phyloP scores from a whole-genome alignment of 2,329 filamentous ascomycete species.

The Thermothelomyces thermophilus region DNA sequence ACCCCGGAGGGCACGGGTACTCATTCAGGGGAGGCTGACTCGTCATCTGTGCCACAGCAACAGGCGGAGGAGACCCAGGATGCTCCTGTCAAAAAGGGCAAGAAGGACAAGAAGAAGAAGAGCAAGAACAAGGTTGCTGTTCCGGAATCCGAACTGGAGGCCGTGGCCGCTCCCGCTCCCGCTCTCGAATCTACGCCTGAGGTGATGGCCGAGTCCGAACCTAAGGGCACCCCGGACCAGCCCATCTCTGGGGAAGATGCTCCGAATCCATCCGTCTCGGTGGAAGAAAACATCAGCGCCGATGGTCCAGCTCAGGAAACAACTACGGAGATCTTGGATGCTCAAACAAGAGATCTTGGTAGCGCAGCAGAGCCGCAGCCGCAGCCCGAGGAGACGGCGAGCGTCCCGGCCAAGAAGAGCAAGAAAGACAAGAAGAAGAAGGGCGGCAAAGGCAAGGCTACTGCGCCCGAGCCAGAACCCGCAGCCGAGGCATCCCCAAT shows the following conservation, averaged over 20 bases:
- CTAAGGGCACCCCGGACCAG: neutral
- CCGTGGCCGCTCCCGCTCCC: neutral
- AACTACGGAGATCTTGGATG: neutral
- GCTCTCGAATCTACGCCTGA: neutral
- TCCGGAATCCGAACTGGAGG: neutral
- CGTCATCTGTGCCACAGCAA: neutral
- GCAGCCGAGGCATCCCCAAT: neutral
- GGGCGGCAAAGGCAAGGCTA: slow-evolving; percentile 17
- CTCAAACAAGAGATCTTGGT: neutral
- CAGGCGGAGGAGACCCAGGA: slow-evolving; percentile 9
- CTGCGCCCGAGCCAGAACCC: slow-evolving; percentile 1
- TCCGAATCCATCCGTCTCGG: neutral
- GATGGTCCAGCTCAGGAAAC: neutral
- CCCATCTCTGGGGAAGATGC: neutral
- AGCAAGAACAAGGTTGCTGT: neutral
- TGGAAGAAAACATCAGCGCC: neutral
- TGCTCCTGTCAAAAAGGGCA: slow-evolving; percentile 19
- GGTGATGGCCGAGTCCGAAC: neutral
- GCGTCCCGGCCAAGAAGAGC: slow-evolving; percentile 25
- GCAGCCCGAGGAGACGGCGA: neutral
- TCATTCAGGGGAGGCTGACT: slow-evolving; percentile 6
- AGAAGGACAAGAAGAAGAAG: slow-evolving; percentile 28
- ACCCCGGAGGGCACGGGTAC: slow-evolving; percentile 5
- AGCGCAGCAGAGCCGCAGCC: neutral
- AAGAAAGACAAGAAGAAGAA: slow-evolving; percentile 30